A percentile compares a stretch with the other conserved stretches of the same genome.
Evolutionary conservation across 768 basidiomycete genomes (phyloP).

Genomic region (Mycena alexandri): DNA sequence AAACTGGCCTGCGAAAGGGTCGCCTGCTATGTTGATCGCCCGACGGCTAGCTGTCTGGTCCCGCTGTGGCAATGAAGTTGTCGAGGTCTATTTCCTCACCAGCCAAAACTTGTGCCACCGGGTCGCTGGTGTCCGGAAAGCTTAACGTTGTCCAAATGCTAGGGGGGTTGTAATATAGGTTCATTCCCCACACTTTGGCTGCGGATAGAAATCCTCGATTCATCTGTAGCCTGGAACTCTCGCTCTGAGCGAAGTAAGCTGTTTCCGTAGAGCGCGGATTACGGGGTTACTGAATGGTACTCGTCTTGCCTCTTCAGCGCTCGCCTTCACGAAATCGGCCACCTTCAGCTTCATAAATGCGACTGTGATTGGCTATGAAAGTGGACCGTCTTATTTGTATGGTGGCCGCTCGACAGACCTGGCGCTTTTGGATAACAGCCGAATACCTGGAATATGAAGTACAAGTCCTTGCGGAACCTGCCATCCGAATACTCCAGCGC

Average conservation of each 20-base stretch:
- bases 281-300: constrained; percentile 42
- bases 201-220: too few relatives aligned
- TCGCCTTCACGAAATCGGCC: constrained; percentile 47
- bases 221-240: too few relatives aligned
- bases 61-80: constrained; percentile 18
- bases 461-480: constrained; percentile 44
- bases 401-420: constrained; percentile 39
- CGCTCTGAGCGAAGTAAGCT: too few relatives aligned
- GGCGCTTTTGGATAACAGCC: constrained; percentile 46
- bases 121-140: neutral
- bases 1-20: constrained; percentile 51
- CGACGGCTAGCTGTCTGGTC: constrained; percentile 39
- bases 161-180: too few relatives aligned
- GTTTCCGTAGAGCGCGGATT: too few relatives aligned
- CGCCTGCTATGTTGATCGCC: constrained; percentile 41
- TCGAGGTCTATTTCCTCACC: neutral
- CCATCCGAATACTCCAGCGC: constrained; percentile 45
- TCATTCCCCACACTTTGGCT: too few relatives aligned
- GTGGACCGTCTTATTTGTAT: constrained; percentile 47
- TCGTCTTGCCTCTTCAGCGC: constrained; percentile 46
- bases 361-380: constrained; percentile 40
- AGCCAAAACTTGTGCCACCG: neutral
- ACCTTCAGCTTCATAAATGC: constrained; percentile 43
- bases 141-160: too few relatives aligned
- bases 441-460: constrained; percentile 48